A percentile compares a stretch with the other conserved stretches of the same genome.
Evolutionary conservation across 371 early-diverging fungal genomes (phyloP).

Genomic region (Saksenaea oblongispora): DNA sequence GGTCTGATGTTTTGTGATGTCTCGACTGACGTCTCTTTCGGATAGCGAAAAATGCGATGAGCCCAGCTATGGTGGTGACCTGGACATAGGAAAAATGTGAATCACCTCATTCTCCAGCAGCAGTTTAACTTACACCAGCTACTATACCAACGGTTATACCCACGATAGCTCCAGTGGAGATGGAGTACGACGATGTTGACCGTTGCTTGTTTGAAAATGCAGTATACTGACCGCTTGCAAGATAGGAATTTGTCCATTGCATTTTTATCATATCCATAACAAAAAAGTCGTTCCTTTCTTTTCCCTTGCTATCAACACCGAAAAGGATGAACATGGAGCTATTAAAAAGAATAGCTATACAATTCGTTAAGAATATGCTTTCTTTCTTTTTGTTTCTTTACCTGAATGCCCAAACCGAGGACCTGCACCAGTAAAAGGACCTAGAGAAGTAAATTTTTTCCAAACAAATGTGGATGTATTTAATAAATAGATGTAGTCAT

Average conservation of each 20-base stretch:
- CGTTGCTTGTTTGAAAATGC: too few relatives aligned
- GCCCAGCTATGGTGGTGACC: not conserved
- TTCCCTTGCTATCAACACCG: not conserved
- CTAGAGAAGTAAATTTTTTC: not conserved
- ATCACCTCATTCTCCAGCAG: not conserved
- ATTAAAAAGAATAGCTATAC: not conserved
- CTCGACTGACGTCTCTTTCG: too few relatives aligned
- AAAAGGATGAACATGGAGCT: not conserved
- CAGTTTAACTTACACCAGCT: constrained; percentile 4
- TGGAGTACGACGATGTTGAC: too few relatives aligned
- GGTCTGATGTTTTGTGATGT: not conserved
- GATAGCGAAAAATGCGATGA: not conserved
- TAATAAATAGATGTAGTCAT: not conserved
- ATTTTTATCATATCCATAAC: not conserved
- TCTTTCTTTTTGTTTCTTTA: not conserved
- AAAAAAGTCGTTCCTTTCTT: constrained; percentile 1
- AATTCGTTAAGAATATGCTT: not conserved
- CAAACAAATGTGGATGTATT: not conserved
- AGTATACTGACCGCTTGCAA: not conserved
- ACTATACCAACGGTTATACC: not conserved
- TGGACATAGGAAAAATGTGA: not conserved
- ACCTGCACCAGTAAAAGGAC: not conserved
- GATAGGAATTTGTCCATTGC: not conserved
- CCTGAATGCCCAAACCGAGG: constrained; percentile 14
- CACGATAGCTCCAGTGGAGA: constrained; percentile 4